Evolutionary conservation across 2,329 filamentous ascomycete genomes (phyloP).

Genomic region (Talaromyces sp.): DNA sequence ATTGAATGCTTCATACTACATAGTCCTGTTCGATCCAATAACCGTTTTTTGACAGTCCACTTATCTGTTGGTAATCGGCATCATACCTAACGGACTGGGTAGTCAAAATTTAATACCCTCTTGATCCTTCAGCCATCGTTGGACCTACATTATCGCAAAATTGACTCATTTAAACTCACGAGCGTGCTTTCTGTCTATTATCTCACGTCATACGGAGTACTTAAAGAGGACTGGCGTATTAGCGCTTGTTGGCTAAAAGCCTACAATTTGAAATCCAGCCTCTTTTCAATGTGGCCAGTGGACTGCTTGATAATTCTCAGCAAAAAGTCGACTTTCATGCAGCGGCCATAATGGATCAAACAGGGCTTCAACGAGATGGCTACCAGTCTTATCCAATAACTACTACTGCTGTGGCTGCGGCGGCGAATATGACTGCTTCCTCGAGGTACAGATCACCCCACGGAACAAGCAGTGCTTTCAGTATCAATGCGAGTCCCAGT

Average conservation of each 20-base stretch:
- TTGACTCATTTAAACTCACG: neutral
- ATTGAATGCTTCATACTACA: neutral
- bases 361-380: neutral
- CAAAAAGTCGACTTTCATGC: neutral
- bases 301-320: neutral
- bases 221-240: too few relatives aligned
- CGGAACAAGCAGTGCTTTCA: constrained; percentile 89
- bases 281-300: neutral
- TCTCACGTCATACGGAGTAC: neutral
- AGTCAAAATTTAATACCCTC: neutral
- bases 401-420: constrained; percentile 12
- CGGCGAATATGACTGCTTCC: constrained; percentile 27
- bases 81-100: neutral
- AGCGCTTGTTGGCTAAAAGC: neutral
- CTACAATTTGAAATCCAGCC: neutral
- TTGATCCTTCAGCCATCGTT: neutral
- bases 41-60: neutral
- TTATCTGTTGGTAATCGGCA: neutral
- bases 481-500: constrained; percentile 86
- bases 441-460: constrained; percentile 59
- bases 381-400: constrained; percentile 4
- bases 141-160: neutral
- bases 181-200: neutral
- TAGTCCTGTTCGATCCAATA: neutral
- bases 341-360: constrained; percentile 7